These are phyloP conservation scores for Jamesozyma hellenica DNA, from an alignment of 805 yeast species.

Conservation along the genomic window DNA sequence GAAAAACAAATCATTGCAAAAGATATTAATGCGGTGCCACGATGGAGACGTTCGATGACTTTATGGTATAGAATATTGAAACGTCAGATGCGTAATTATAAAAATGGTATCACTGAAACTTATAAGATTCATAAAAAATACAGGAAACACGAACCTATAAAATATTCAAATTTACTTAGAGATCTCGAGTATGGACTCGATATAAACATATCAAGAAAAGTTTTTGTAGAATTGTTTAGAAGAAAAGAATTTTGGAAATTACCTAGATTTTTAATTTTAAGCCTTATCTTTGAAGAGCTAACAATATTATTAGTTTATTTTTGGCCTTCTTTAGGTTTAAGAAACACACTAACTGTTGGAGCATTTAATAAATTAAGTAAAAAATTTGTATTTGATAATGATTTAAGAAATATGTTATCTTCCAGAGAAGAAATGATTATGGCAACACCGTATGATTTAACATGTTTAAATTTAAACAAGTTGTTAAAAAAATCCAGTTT, in stretches of 20 bases:
- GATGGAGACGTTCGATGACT: constrained; percentile 19
- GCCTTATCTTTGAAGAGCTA: constrained; percentile 42
- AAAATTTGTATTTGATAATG: neutral
- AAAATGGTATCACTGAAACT: constrained; percentile 45
- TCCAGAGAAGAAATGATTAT: constrained; percentile 17
- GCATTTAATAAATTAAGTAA: constrained; percentile 22
- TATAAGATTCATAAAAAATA: constrained; percentile 2
- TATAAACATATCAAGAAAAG: constrained; percentile 31
- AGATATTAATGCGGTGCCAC: constrained; percentile 20
- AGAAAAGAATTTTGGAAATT: constrained; percentile 40
- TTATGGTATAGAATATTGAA: constrained; percentile 39
- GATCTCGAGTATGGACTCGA: neutral
- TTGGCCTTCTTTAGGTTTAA: constrained; percentile 48
- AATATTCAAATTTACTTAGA: neutral
- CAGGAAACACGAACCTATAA: neutral
- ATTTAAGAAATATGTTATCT: constrained; percentile 8
- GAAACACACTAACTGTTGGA: constrained; percentile 46
- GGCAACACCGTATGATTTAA: constrained; percentile 35
- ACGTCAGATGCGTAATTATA: constrained; percentile 42
- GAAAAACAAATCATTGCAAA: constrained; percentile 18
- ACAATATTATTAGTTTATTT: constrained; percentile 45
- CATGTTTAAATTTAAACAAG: constrained; percentile 30
- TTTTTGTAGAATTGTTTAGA: constrained; percentile 35
- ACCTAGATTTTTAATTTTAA: constrained; percentile 42
- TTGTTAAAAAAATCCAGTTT: constrained; percentile 29